A percentile compares a stretch with the other conserved stretches of the same genome.
Evolutionary conservation across 306 rosid species (phyloP).

Genomic region (Mimosa pudica): DNA sequence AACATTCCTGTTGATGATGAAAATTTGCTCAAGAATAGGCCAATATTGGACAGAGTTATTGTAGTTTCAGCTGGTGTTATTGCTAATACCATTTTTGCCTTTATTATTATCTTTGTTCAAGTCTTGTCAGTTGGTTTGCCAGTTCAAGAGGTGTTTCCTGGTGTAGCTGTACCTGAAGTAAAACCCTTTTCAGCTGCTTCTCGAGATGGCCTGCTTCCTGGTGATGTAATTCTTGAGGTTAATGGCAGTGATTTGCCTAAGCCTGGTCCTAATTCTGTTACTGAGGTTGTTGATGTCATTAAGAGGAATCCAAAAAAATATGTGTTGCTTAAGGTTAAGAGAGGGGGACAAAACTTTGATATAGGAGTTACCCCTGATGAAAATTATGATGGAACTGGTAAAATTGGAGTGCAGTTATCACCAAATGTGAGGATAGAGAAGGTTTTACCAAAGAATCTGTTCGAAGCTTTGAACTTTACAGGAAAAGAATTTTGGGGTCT

Average conservation of each 20-base stretch:
- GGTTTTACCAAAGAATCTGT: constrained; percentile 51
- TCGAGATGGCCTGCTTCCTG: constrained; percentile 80
- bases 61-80: constrained; percentile 98
- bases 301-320: constrained; percentile 74
- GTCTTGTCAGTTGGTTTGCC: constrained; percentile 91
- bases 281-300: constrained; percentile 67
- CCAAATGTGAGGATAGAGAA: constrained; percentile 77
- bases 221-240: constrained; percentile 79
- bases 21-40: constrained; percentile 91
- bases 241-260: constrained; percentile 72
- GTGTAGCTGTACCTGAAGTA: constrained; percentile 90
- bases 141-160: constrained; percentile 85
- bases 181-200: constrained; percentile 88
- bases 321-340: constrained; percentile 72
- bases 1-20: constrained; percentile 84
- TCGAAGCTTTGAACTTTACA: constrained; percentile 51
- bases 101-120: constrained; percentile 79
- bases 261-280: constrained; percentile 72
- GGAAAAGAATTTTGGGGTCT: constrained; percentile 67
- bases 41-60: constrained; percentile 80
- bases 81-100: constrained; percentile 87
- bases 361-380: constrained; percentile 87
- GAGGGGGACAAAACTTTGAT: constrained; percentile 61
- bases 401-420: constrained; percentile 91
- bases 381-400: constrained; percentile 88